These are phyloP conservation scores for Suillus plorans DNA, from an alignment of 768 basidiomycete species.

Conservation along the genomic window DNA sequence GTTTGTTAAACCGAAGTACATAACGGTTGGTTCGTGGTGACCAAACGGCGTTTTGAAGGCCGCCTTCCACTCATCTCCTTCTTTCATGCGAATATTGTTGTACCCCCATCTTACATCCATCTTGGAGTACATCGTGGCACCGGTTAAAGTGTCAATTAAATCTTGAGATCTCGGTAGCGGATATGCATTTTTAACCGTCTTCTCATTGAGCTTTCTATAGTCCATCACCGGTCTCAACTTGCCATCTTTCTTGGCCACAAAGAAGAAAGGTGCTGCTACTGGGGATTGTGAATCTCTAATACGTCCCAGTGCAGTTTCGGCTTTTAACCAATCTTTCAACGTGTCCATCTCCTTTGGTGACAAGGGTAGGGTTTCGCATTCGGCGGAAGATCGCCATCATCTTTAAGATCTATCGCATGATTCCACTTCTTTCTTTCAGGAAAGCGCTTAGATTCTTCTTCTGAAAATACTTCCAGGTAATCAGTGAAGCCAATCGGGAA, in stretches of 20 bases:
- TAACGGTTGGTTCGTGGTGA: slow-evolving; percentile 39
- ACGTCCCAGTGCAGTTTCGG: slow-evolving; percentile 4
- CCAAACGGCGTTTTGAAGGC: slow-evolving; percentile 38
- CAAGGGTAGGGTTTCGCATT: background rate
- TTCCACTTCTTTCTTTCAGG: slow-evolving; percentile 9
- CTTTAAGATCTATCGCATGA: slow-evolving; percentile 10
- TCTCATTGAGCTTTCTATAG: slow-evolving; percentile 11
- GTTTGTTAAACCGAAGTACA: slow-evolving; percentile 40
- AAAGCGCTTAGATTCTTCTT: slow-evolving; percentile 1
- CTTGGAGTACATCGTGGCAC: slow-evolving; percentile 8
- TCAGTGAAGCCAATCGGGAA: background rate
- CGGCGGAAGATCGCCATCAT: background rate
- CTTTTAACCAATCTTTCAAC: slow-evolving; percentile 9
- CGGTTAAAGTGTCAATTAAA: background rate
- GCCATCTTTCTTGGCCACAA: slow-evolving; percentile 13
- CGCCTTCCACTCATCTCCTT: slow-evolving; percentile 44
- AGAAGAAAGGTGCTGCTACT: slow-evolving; percentile 13
- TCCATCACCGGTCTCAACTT: slow-evolving; percentile 14
- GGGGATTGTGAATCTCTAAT: slow-evolving; percentile 15
- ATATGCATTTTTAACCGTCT: slow-evolving; percentile 8
- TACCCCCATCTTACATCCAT: background rate
- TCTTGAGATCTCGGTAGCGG: background rate
- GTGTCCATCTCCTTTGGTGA: slow-evolving; percentile 3
- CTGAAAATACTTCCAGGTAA: background rate
- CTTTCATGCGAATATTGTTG: slow-evolving; percentile 24